A percentile compares a stretch with the other conserved stretches of the same genome.
These are phyloP conservation scores for Globisporangium heterothallicum DNA, from an alignment of 352 stramenopile genomes.

Conservation along the genomic window DNA sequence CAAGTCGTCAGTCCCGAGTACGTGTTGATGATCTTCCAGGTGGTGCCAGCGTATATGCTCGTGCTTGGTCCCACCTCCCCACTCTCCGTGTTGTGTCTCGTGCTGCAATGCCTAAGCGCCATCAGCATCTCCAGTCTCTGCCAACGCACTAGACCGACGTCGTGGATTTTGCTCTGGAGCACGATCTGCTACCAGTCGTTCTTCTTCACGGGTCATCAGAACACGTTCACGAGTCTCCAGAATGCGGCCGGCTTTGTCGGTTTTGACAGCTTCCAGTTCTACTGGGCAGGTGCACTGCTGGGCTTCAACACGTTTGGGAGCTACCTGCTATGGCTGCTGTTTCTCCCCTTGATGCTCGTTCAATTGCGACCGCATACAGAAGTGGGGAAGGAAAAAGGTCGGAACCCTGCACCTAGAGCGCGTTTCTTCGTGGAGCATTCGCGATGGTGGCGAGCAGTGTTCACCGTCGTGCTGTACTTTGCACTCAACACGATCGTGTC, in stretches of 20 bases:
- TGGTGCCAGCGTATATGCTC: slow-evolving; percentile 47
- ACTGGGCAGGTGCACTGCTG: slow-evolving; percentile 63
- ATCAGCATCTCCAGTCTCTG: slow-evolving; percentile 15
- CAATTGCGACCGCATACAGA: not conserved
- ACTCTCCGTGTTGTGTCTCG: slow-evolving; percentile 37
- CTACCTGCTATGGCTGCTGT: slow-evolving; percentile 41
- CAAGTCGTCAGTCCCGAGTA: slow-evolving; percentile 6
- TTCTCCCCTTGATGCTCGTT: slow-evolving; percentile 26
- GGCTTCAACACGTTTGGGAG: slow-evolving; percentile 87
- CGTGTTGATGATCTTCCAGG: slow-evolving; percentile 34
- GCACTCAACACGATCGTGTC: slow-evolving; percentile 59
- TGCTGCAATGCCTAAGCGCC: slow-evolving; percentile 46
- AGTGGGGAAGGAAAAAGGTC: not conserved
- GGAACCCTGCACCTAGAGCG: too few species aligned
- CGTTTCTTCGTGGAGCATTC: not conserved
- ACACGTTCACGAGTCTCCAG: slow-evolving; percentile 88
- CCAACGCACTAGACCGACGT: slow-evolving; percentile 6
- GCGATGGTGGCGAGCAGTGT: slow-evolving; percentile 14
- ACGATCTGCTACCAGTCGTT: slow-evolving; percentile 66
- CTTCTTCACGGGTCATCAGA: slow-evolving; percentile 86
- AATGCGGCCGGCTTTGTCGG: slow-evolving; percentile 87
- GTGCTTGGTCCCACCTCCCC: slow-evolving; percentile 65
- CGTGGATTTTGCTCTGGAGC: slow-evolving; percentile 59
- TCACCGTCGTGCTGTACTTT: slow-evolving; percentile 39
- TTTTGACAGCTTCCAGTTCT: slow-evolving; percentile 84